phyloP scores from a whole-genome alignment of 768 basidiomycete species.

The Suillus variegatus region DNA sequence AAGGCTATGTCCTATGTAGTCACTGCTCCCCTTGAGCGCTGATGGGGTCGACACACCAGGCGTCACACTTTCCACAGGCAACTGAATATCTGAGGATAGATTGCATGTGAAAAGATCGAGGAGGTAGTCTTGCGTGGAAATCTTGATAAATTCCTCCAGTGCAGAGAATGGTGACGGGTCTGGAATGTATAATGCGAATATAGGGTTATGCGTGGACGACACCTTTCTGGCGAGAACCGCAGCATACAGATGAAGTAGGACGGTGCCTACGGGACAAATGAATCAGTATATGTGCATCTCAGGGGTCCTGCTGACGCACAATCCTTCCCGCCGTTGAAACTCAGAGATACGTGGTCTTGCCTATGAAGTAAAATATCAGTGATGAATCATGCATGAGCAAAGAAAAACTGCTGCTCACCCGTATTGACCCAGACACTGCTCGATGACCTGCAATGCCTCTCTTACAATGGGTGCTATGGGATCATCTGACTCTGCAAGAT shows the following conservation, averaged over 20 bases:
- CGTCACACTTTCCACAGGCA: constrained; percentile 49
- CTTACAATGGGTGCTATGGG: constrained; percentile 62
- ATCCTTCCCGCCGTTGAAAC: constrained; percentile 99
- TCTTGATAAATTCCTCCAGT: constrained; percentile 82
- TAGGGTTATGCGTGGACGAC: constrained; percentile 41
- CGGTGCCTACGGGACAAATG: constrained; percentile 65
- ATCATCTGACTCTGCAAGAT: constrained; percentile 54
- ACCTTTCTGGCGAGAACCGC: constrained; percentile 60
- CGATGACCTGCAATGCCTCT: constrained; percentile 83
- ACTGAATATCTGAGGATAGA: constrained; percentile 39
- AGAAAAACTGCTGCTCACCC: constrained; percentile 58
- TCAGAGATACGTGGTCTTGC: constrained; percentile 73
- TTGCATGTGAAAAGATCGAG: constrained; percentile 64
- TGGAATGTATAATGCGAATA: constrained; percentile 83
- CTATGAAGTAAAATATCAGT: constrained; percentile 38
- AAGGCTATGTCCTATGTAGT: constrained; percentile 8
- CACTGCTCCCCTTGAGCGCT: constrained; percentile 13
- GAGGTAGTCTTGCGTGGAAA: constrained; percentile 60
- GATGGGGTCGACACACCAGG: constrained; percentile 31
- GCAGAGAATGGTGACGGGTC: constrained; percentile 84
- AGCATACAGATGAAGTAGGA: constrained; percentile 88
- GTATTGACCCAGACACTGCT: constrained; percentile 71
- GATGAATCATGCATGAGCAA: neutral
- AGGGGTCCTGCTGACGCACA: constrained; percentile 54
- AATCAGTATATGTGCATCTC: constrained; percentile 2